Base-by-base conservation (phyloP, 768 basidiomycete genomes). In the Podaxis mareebaensis region DNA sequence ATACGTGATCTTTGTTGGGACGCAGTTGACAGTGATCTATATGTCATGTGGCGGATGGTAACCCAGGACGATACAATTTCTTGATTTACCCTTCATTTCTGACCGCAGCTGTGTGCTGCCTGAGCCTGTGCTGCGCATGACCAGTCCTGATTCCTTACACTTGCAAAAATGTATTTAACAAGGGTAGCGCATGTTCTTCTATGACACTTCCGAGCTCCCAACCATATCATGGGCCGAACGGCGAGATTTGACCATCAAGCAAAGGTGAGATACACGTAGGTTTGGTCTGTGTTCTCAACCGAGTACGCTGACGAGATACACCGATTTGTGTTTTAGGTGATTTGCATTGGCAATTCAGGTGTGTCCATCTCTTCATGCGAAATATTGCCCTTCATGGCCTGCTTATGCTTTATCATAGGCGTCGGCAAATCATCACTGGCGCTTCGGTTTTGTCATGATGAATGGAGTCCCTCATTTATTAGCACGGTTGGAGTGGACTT, bases 391-490 rank as follows among this genome's bases (percentile, higher is more conserved):
- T n/a, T 24, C 3, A 13, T 13, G 10, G 26, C 22, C 15, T 28
- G 13, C 20, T 13, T 24, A 12, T 22, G 22, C 24, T 28, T 12
- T 28, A 22, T 12, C 26, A 26, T 12, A 61, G 60, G 60, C 2
- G 60, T 61, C 20, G 60, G 60, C 26, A 61, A 61, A 22, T 61
- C 60, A 42, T 61, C 60, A 15, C 38, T 61, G 4, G 39, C 30
- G 10, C 26, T 54, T 30, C 60, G 60, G 7, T 61, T 61, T 46
- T 61, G 53, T 33, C 30, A 54, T n/a, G 60, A 61, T 22, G 52
- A 61, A 36, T 61, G 38, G 26, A 61, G 53, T 36, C 53, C 60
- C 13, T 61, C 60, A 4, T 61, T 53, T 36, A 61, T 53, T 20
- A 61, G 60, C 39, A 61, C 53, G 24, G 24, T 61, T 12, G 60